Evolutionary conservation across 306 rosid species (phyloP), one percentile per base, ranked within the genome.

Genomic region (Abrus pulchellus): DNA sequence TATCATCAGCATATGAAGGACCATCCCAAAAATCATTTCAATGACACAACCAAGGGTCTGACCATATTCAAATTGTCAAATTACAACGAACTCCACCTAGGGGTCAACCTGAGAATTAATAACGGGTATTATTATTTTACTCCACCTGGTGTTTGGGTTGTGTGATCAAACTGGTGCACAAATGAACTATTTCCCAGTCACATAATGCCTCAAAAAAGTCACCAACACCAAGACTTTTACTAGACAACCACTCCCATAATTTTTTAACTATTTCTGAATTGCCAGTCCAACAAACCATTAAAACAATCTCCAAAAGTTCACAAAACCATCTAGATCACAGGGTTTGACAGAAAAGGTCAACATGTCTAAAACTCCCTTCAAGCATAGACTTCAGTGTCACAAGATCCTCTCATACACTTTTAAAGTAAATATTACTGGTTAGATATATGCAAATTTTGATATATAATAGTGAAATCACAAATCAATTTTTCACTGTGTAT

Each of bases 61-160:
- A 73, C 41, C 41, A 82, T 49, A 9, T 79, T 12, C 49, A 49
- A 67, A 74, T 77, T 47, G 57, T 30, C 36, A 65, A 44, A 54
- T 30, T 28, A 30, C 49, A 3, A 78, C 27, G 27, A 65, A 78
- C 69, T 11, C 52, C 49, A 36, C 49, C 40, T 7, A 64, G 69
- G 59, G 29, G 55, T 72, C 75, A 41, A 70, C 67, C 48, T 5
- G 10, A 7, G 68, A 61, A 76, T 41, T 50, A 14, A 60, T 40
- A 30, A 41, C 14, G 6, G 29, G 41, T 49, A 47, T n/a, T 64
- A 73, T 54, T 5, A 63, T 73, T 20, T 81, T 45, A 34, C 33
- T 43, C 67, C 36, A 6, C 3, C 44, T 14, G 75, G 45, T 44
- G 53, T 43, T 41, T 8, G 44, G 49, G 41, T 45, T 54, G 38